Percentiles rank a stretch among this genome's conserved stretches.
Evolutionary conservation across 78 protist genomes (phyloP).

Genomic region (Pelomyxa schiedti): DNA sequence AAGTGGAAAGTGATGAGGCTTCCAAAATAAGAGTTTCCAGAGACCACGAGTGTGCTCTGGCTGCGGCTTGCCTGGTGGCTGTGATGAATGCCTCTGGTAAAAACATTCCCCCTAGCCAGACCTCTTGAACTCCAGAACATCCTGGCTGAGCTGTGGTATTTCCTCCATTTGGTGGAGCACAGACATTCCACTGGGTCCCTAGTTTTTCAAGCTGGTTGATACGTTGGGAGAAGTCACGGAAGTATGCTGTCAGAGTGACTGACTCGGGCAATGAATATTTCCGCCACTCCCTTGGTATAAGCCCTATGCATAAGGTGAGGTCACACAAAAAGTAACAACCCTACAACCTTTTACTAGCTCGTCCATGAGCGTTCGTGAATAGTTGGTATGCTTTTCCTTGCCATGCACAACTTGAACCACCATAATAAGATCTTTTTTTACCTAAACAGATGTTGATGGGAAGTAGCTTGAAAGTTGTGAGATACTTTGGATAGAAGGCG

Average conservation of each 20-base stretch:
- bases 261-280: constrained; percentile 46
- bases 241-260: constrained; percentile 42
- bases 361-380: constrained; percentile 25
- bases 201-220: constrained; percentile 39
- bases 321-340: background rate
- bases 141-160: background rate
- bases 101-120: constrained; percentile 84
- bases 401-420: constrained; percentile 37
- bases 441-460: too few species aligned
- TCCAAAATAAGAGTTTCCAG: constrained; percentile 62
- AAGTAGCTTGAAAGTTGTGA: constrained; percentile 27
- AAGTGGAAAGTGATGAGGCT: constrained; percentile 4
- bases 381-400: constrained; percentile 53
- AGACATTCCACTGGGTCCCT: constrained; percentile 17
- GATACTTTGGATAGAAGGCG: constrained; percentile 47
- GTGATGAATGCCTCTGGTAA: constrained; percentile 88
- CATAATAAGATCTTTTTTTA: too few species aligned
- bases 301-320: background rate
- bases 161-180: background rate
- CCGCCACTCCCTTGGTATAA: constrained; percentile 64
- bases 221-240: constrained; percentile 59
- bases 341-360: constrained; percentile 33
- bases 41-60: constrained; percentile 62
- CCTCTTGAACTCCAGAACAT: background rate
- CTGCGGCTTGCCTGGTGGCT: constrained; percentile 85